Conservation (phyloP, 2,329 filamentous ascomycete species). For the Nothopassalora personata region DNA sequence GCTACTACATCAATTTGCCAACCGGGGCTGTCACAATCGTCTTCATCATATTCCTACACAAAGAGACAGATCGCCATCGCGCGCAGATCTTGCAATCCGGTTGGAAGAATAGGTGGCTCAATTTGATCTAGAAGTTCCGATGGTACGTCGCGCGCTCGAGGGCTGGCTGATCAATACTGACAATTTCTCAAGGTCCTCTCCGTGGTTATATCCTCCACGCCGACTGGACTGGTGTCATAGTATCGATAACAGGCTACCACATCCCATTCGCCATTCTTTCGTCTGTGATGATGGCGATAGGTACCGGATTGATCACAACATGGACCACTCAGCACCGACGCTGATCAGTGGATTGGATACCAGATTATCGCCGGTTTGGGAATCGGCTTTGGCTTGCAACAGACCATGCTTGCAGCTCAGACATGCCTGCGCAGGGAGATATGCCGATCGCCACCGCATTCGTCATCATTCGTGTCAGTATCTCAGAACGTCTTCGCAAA, state of each 20-base stretch:
- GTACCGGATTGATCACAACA: constrained; percentile 26
- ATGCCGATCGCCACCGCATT: constrained; percentile 36
- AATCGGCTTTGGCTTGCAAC: constrained; percentile 44
- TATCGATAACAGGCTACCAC: not conserved
- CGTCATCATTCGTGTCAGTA: constrained; percentile 52
- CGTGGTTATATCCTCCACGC: not conserved
- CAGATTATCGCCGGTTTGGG: constrained; percentile 48
- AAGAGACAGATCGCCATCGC: not conserved
- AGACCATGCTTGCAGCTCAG: constrained; percentile 46
- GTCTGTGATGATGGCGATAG: constrained; percentile 13
- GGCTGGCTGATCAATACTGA: not conserved
- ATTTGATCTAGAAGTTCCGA: constrained; percentile 42
- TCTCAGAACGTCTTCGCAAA: constrained; percentile 65
- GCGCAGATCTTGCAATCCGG: constrained; percentile 21
- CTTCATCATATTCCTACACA: constrained; percentile 29
- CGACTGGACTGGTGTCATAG: not conserved
- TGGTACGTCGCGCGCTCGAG: not conserved
- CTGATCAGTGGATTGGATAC: constrained; percentile 50
- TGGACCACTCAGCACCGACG: constrained; percentile 37
- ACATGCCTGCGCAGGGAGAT: constrained; percentile 32
- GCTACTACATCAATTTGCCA: constrained; percentile 41
- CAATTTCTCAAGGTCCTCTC: not conserved
- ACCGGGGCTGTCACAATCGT: constrained; percentile 31
- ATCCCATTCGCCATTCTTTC: not conserved
- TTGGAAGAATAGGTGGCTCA: constrained; percentile 43